These are phyloP conservation scores for Sordariomycetes sp. DNA, from an alignment of 2,329 filamentous ascomycete genomes.

Conservation along the genomic window DNA sequence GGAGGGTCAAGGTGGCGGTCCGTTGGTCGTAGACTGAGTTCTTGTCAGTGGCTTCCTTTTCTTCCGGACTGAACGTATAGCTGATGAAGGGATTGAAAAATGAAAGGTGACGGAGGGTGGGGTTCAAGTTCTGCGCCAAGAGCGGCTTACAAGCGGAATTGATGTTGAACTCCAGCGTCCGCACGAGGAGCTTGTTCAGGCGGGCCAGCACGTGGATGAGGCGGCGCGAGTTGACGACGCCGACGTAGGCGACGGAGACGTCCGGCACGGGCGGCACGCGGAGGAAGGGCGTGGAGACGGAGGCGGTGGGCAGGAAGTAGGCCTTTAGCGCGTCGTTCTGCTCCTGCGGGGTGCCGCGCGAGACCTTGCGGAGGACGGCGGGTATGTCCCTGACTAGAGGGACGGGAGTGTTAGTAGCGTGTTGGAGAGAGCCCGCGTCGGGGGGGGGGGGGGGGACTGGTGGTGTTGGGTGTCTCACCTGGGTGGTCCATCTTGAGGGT, in stretches of 20 bases:
- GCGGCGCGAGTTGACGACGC: neutral
- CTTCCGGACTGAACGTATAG: neutral
- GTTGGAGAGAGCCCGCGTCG: neutral
- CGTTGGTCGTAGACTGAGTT: slow-evolving; percentile 1
- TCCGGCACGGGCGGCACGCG: neutral
- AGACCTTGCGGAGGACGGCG: slow-evolving; percentile 56
- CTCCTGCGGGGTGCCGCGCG: slow-evolving; percentile 52
- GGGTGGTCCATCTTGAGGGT: slow-evolving; percentile 2
- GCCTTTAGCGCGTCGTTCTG: slow-evolving; percentile 55
- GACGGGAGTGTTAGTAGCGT: neutral
- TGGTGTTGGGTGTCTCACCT: neutral
- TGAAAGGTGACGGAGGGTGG: neutral
- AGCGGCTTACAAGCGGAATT: neutral
- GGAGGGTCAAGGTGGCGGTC: neutral
- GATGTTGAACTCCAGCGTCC: neutral
- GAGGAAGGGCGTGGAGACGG: slow-evolving; percentile 72
- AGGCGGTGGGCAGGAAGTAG: slow-evolving; percentile 65
- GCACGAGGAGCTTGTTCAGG: neutral
- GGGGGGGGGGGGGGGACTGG: neutral
- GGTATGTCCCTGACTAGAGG: slow-evolving; percentile 46
- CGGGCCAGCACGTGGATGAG: neutral
- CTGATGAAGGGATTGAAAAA: neutral
- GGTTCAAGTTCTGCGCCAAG: neutral
- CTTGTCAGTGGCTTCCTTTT: neutral
- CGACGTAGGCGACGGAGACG: neutral